A percentile compares a stretch with the other conserved stretches of the same genome.
Evolutionary conservation across 306 rosid species (phyloP).

Genomic region (Gillenia trifoliata): DNA sequence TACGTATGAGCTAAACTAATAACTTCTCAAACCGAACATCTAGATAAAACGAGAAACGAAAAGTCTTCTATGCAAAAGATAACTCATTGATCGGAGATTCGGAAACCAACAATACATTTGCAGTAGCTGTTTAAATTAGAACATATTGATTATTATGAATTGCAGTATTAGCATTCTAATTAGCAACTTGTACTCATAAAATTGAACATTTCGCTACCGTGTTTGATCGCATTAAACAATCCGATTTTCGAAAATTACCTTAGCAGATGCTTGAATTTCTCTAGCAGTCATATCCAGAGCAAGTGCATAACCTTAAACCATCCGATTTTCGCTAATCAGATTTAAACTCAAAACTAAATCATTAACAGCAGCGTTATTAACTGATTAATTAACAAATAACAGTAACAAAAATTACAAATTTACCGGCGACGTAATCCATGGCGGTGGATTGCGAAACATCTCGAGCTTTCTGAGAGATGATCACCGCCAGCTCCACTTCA

Average conservation of each 20-base stretch:
- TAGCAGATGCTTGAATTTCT: conserved; percentile 83
- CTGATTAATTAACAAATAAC: neutral
- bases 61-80: neutral
- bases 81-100: neutral
- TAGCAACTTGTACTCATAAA: neutral
- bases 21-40: neutral
- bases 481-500: conserved; percentile 95
- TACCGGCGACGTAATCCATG: conserved; percentile 88
- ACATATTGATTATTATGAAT: neutral
- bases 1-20: neutral
- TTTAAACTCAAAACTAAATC: neutral
- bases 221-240: neutral
- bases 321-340: conserved; percentile 11
- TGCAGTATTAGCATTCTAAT: neutral
- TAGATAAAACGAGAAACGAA: neutral
- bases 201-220: neutral
- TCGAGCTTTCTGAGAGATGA: conserved; percentile 75
- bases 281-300: conserved; percentile 97
- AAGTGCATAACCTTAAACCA: conserved; percentile 73
- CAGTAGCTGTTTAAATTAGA: neutral
- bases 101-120: neutral
- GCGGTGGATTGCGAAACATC: conserved; percentile 74
- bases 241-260: conserved; percentile 35
- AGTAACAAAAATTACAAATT: neutral
- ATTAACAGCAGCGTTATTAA: neutral